These are phyloP conservation scores for Ichthyophthirius multifiliis DNA, from an alignment of 169 alveolate species.

Conservation along the genomic window DNA sequence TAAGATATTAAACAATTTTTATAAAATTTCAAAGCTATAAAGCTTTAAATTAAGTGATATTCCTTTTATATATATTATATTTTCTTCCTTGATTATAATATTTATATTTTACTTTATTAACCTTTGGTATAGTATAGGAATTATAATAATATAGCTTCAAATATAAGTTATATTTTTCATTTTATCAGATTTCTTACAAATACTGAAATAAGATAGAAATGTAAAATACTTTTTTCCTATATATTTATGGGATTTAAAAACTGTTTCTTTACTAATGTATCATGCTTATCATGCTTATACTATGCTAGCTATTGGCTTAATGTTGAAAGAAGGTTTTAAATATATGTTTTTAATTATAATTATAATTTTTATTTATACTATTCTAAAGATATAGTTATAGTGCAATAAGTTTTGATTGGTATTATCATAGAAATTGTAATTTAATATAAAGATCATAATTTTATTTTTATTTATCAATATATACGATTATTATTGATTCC, in stretches of 20 bases:
- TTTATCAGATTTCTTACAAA: no score
- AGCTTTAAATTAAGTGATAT: background rate
- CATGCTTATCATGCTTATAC: no score
- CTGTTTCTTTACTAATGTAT: no score
- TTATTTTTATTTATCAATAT: background rate
- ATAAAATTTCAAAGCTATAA: background rate
- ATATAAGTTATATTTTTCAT: no score
- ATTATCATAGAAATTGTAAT: background rate
- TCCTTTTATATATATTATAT: background rate
- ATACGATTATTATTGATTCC: background rate
- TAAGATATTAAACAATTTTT: background rate
- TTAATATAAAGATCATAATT: background rate
- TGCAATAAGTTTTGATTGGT: background rate
- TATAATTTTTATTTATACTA: background rate
- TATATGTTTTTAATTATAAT: background rate
- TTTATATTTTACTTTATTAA: background rate
- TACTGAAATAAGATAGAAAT: no score
- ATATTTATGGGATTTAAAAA: no score
- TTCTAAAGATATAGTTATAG: background rate
- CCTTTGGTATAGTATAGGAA: no score
- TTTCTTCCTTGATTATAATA: background rate
- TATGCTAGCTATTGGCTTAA: no score
- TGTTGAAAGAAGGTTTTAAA: background rate
- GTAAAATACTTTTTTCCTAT: no score
- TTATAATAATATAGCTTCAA: no score